Base-by-base conservation (phyloP, 768 basidiomycete genomes). In the Serendipita indica region DNA sequence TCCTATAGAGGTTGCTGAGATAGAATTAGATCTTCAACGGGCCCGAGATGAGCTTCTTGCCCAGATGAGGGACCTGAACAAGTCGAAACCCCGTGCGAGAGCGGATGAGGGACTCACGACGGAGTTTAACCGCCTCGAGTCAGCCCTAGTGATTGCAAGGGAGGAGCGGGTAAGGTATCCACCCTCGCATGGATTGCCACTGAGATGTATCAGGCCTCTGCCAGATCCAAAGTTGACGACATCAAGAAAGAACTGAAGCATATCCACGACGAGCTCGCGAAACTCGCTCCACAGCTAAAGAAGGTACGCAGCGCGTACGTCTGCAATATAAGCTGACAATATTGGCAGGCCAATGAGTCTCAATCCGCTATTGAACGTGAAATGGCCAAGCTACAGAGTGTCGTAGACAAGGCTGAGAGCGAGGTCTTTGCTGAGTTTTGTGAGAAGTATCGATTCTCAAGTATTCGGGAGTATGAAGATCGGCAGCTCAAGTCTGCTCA, bases 391-490 rank as follows among this genome's bases (percentile, higher is more conserved):
- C 71, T 93, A 20, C 71, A 77, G 18, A 68, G 71, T 2, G 74
- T 76, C 3, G 75, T 97, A 64, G 77, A 91, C 63, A 74, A 72
- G 4, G 90, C 87, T 0, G 96, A 97, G 67, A 88, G 90, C 65
- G 73, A 73, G 2, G 72, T 93, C 12, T 98, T 93, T 66, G 72
- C 69, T 1, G 69, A 71, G 2, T 97, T 99, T 72, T 97, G 93
- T 67, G 68, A 70, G 34, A 78, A 80, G 63, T 91, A 97, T 63
- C 78, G 81, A 7, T 84, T 96, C 4, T 68, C 72, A 14, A 83
- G 83, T 69, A 90, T 99, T 62, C 81, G 93, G 27, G 89, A 93
- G 64, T 99, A 93, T 67, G 94, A 98, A 70, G 86, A 90, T 67
- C 81, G 86, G 20, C 90, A 94, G 66, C 74, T 97, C 30, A 87